Percentiles rank a stretch among this genome's conserved stretches.
These are phyloP conservation scores for Umbelopsis sp. DNA, from an alignment of 371 early-diverging fungal species.

Conservation along the genomic window DNA sequence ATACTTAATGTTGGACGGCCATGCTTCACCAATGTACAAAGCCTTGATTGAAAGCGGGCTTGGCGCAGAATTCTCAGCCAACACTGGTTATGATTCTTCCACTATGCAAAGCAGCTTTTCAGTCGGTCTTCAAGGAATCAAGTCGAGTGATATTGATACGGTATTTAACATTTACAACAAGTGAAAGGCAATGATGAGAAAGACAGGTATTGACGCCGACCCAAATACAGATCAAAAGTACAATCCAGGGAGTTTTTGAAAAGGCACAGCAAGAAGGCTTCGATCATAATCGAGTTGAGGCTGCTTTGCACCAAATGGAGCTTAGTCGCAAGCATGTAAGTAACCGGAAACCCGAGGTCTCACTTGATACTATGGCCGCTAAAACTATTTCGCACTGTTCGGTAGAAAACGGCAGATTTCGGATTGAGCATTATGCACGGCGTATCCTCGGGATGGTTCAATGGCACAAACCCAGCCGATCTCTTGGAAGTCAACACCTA, in stretches of 20 bases:
- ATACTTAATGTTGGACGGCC: slow-evolving; percentile 82
- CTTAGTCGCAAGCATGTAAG: slow-evolving; percentile 86
- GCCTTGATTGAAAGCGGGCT: slow-evolving; percentile 92
- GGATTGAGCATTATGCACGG: slow-evolving; percentile 84
- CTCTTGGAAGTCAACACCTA: slow-evolving; percentile 80
- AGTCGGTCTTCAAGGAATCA: slow-evolving; percentile 75
- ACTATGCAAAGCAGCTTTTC: slow-evolving; percentile 65
- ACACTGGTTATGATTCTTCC: slow-evolving; percentile 85
- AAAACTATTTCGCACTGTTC: neutral
- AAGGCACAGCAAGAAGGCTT: slow-evolving; percentile 77
- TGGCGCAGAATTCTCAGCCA: slow-evolving; percentile 91
- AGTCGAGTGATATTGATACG: slow-evolving; percentile 52
- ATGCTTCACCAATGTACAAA: slow-evolving; percentile 93
- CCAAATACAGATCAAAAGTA: slow-evolving; percentile 60
- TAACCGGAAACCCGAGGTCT: neutral
- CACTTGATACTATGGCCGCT: neutral
- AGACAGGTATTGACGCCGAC: too few species aligned
- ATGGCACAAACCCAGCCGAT: slow-evolving; percentile 86
- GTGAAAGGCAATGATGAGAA: too few species aligned
- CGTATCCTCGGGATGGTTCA: slow-evolving; percentile 83
- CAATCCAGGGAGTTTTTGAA: slow-evolving; percentile 71
- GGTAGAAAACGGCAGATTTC: slow-evolving; percentile 84
- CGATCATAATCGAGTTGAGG: slow-evolving; percentile 77
- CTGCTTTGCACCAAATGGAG: slow-evolving; percentile 90
- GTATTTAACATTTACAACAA: slow-evolving; percentile 25